These are phyloP conservation scores for Chaetomium sp. DNA, from an alignment of 2,329 filamentous ascomycete genomes.

Conservation along the genomic window DNA sequence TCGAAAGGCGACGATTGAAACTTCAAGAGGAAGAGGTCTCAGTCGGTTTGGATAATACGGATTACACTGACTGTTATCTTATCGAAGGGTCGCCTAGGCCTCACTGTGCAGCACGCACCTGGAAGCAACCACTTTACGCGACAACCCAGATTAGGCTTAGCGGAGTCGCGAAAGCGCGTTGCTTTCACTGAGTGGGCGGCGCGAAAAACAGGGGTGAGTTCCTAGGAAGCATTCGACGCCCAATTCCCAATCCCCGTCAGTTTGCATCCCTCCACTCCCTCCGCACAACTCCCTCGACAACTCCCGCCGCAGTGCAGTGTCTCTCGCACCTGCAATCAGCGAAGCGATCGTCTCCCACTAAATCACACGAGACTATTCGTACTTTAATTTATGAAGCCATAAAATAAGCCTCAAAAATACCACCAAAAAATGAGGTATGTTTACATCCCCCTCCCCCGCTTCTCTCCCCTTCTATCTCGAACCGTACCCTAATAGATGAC, in stretches of 20 bases:
- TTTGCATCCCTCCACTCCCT: slow-evolving; percentile 14
- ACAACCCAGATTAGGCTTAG: slow-evolving; percentile 29
- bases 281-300: slow-evolving; percentile 22
- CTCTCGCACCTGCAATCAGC: slow-evolving; percentile 20
- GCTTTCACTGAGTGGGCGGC: slow-evolving; percentile 26
- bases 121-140: slow-evolving; percentile 38
- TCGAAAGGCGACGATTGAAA: neutral
- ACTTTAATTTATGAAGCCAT: neutral
- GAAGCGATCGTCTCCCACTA: slow-evolving; percentile 6
- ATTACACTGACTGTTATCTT: slow-evolving; percentile 8
- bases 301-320: neutral
- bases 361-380: neutral
- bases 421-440: slow-evolving; percentile 37
- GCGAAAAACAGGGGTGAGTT: slow-evolving; percentile 32
- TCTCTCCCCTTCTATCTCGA: neutral
- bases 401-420: neutral
- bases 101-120: slow-evolving; percentile 4
- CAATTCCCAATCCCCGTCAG: slow-evolving; percentile 29
- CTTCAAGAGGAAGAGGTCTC: neutral
- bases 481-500: neutral
- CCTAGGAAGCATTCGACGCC: slow-evolving; percentile 22
- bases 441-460: neutral
- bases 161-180: slow-evolving; percentile 31
- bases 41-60: neutral
- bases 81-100: slow-evolving; percentile 9